Evolutionary conservation across 108 stramenopile species (phyloP), one percentile per base, ranked within the genome.

Genomic region (Epithemia pelagica): DNA sequence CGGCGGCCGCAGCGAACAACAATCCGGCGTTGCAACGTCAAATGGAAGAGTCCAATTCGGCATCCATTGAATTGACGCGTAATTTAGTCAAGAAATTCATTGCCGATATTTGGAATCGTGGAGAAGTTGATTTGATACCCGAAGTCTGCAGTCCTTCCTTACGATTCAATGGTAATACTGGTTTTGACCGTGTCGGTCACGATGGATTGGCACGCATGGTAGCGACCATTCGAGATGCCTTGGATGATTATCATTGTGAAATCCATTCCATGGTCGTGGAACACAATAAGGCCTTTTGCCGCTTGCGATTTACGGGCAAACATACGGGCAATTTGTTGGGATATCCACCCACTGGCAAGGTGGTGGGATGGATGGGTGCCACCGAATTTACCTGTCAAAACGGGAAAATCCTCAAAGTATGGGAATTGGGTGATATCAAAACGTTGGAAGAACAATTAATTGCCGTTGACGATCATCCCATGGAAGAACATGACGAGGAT

Each of bases 341-440:
- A 54, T 80, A 75, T 67, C 59, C 72, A 30, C 79, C 83, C 15
- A 84, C 83, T 1, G 70, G 76, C 25, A 74, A 71, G 69, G 52
- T 66, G 21, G 77, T 84, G 8, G 53, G 72, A 25, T 84, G 83
- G 83, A 77, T 74, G 65, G 83, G 83, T 25, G 83, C 83, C 2
- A 76, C 79, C 52, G 83, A 84, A 67, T 80, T 84, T 58, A 84
- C 83, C 0, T 64, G 69, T 33, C 74, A 73, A 30, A 69, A 77
- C 46, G 73, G 76, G 23, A 68, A 75, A 30, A 84, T 84, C 61
- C 56, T 80, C 23, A 84, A 84, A 56, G 79, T 84, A 1, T 84
- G 83, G 83, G 83, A 84, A 32, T 65, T 84, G 58, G 78, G 76
- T 1, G 83, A 84, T 73, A 65, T 84, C n/a, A 77, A 84, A 53